Percentiles rank a stretch among this genome's conserved stretches.
Evolutionary conservation across 495 filamentous ascomycete genomes (phyloP).

Genomic region (Achaetomiella virescens): DNA sequence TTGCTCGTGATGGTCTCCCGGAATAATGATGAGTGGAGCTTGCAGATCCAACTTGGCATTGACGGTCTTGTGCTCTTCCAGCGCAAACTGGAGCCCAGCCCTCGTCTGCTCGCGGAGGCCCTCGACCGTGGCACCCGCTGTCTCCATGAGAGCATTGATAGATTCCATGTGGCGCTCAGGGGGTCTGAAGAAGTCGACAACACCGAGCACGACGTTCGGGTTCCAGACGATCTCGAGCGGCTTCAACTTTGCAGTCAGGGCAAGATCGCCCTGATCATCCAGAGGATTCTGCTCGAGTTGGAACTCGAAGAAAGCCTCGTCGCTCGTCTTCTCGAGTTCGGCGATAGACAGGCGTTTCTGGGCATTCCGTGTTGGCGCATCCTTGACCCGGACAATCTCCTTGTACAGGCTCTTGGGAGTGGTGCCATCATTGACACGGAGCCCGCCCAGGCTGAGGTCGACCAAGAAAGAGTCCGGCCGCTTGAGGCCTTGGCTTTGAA

Average conservation of each 20-base stretch:
- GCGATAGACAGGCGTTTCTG: conserved; percentile 50
- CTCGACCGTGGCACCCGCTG: conserved; percentile 90
- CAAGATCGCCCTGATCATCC: conserved; percentile 84
- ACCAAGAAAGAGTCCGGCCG: conserved; percentile 83
- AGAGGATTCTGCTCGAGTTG: conserved; percentile 92
- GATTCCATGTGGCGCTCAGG: conserved; percentile 98
- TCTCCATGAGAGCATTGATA: conserved; percentile 87
- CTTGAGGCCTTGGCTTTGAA: conserved; percentile 83
- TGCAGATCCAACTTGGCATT: conserved; percentile 94
- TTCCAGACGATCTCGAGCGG: conserved; percentile 97
- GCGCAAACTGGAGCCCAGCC: conserved; percentile 89
- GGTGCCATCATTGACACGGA: conserved; percentile 93
- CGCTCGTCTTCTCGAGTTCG: conserved; percentile 52
- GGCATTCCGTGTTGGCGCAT: conserved; percentile 54
- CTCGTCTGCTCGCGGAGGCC: conserved; percentile 90
- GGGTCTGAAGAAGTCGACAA: conserved; percentile 90
- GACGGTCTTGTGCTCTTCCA: conserved; percentile 96
- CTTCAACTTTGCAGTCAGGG: conserved; percentile 84
- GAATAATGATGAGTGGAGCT: conserved; percentile 91
- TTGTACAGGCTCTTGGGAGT: conserved; percentile 83
- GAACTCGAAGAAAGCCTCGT: conserved; percentile 82
- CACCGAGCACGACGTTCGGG: conserved; percentile 80
- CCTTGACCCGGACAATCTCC: conserved; percentile 92
- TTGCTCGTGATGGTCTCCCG: conserved; percentile 80
- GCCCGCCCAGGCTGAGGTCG: conserved; percentile 81